phyloP scores from a whole-genome alignment of 371 early-diverging fungal species.

The Homolaphlyctis polyrhiza region DNA sequence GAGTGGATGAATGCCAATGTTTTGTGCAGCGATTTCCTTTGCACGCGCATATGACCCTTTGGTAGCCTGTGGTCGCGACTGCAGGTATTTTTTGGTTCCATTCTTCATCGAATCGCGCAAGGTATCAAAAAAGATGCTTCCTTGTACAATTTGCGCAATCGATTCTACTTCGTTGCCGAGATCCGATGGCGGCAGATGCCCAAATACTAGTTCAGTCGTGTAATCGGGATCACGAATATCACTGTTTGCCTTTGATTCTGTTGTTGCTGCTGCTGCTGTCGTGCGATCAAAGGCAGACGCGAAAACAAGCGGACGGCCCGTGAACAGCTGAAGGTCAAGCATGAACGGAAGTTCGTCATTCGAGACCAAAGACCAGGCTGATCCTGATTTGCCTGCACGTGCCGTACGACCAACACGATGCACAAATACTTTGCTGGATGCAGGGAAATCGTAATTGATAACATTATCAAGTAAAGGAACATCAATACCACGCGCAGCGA shows the following conservation, averaged over 20 bases:
- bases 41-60: slow-evolving; percentile 78
- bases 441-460: slow-evolving; percentile 96
- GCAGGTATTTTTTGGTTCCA: slow-evolving; percentile 79
- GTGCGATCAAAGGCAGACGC: slow-evolving; percentile 26
- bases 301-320: slow-evolving; percentile 69
- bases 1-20: slow-evolving; percentile 74
- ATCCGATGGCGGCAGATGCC: slow-evolving; percentile 65
- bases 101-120: slow-evolving; percentile 66
- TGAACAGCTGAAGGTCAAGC: slow-evolving; percentile 87
- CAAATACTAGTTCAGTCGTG: slow-evolving; percentile 77
- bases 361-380: slow-evolving; percentile 86
- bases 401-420: slow-evolving; percentile 98
- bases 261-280: neutral
- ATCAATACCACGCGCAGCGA: slow-evolving; percentile 99
- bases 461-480: slow-evolving; percentile 95
- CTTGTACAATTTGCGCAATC: slow-evolving; percentile 53
- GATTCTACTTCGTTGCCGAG: slow-evolving; percentile 70
- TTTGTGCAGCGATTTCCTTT: slow-evolving; percentile 65
- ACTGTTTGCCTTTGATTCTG: neutral
- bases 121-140: slow-evolving; percentile 59
- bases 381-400: slow-evolving; percentile 93
- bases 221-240: slow-evolving; percentile 62
- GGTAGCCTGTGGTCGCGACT: slow-evolving; percentile 71
- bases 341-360: slow-evolving; percentile 88
- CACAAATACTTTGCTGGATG: slow-evolving; percentile 91